Evolutionary conservation across 2,329 filamentous ascomycete genomes (phyloP).

Genomic region (Colletotrichum cereale): DNA sequence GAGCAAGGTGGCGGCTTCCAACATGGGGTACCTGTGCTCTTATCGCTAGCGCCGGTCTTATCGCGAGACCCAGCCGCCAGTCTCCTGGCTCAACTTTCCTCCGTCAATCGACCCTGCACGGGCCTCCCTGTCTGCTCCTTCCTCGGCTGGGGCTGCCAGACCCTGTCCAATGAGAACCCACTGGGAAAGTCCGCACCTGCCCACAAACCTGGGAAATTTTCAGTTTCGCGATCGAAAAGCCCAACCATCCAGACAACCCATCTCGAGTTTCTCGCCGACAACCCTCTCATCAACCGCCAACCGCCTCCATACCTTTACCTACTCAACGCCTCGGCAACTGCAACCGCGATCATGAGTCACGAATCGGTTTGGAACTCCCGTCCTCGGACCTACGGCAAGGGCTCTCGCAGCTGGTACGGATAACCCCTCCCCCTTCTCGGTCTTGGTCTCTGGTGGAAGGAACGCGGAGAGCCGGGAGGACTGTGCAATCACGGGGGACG

Average conservation of each 20-base stretch:
- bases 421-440: constrained; percentile 42
- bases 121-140: background rate
- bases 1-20: background rate
- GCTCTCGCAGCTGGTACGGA: constrained; percentile 89
- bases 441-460: background rate
- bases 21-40: background rate
- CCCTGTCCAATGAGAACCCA: constrained; percentile 22
- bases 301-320: constrained; percentile 42
- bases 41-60: constrained; percentile 1
- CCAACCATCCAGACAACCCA: constrained; percentile 37
- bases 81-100: background rate
- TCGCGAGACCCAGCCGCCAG: background rate
- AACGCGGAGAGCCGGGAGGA: background rate
- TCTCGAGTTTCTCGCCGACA: constrained; percentile 34
- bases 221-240: constrained; percentile 20
- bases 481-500: background rate
- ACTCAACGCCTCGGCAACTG: constrained; percentile 49
- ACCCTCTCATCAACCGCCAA: constrained; percentile 33
- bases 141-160: constrained; percentile 37
- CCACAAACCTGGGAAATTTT: constrained; percentile 39
- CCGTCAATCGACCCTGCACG: background rate
- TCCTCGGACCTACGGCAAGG: constrained; percentile 97
- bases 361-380: constrained; percentile 99
- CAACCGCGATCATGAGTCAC: constrained; percentile 72
- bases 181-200: constrained; percentile 33